A percentile compares a stretch with the other conserved stretches of the same genome.
Evolutionary conservation across 139 green algal genomes (phyloP).

Genomic region (Chlorokybus atmophyticus): DNA sequence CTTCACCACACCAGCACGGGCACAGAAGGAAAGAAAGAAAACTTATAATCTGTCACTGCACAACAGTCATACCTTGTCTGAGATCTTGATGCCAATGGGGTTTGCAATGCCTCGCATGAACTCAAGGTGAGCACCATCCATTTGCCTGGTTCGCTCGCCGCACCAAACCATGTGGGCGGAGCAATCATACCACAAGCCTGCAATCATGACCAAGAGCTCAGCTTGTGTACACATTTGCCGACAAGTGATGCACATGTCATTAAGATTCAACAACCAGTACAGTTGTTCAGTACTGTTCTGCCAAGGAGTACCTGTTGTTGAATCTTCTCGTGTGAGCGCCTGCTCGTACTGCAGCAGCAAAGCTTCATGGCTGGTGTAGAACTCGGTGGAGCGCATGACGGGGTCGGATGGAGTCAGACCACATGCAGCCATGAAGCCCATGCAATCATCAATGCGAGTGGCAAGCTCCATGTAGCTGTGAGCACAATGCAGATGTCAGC

Average conservation of each 20-base stretch:
- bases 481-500: too few relatives aligned
- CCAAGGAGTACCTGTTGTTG: constrained; percentile 41
- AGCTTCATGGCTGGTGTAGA: constrained; percentile 86
- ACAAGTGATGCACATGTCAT: neutral
- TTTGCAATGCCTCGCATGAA: constrained; percentile 89
- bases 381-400: constrained; percentile 88
- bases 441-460: constrained; percentile 72
- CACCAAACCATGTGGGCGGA: constrained; percentile 95
- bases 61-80: too few relatives aligned
- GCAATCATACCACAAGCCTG: constrained; percentile 77
- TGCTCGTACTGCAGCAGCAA: constrained; percentile 95
- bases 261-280: neutral
- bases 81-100: constrained; percentile 81
- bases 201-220: neutral
- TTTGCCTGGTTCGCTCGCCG: constrained; percentile 92
- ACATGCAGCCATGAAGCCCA: constrained; percentile 88
- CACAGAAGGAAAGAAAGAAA: constrained; percentile 8
- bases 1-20: neutral
- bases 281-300: neutral
- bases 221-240: neutral
- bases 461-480: constrained; percentile 77
- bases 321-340: constrained; percentile 79
- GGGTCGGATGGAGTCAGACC: constrained; percentile 58
- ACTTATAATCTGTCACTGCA: too few relatives aligned
- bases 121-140: constrained; percentile 93